Conservation (phyloP, 345 rosid genomes). For the Barbarea vulgaris region DNA sequence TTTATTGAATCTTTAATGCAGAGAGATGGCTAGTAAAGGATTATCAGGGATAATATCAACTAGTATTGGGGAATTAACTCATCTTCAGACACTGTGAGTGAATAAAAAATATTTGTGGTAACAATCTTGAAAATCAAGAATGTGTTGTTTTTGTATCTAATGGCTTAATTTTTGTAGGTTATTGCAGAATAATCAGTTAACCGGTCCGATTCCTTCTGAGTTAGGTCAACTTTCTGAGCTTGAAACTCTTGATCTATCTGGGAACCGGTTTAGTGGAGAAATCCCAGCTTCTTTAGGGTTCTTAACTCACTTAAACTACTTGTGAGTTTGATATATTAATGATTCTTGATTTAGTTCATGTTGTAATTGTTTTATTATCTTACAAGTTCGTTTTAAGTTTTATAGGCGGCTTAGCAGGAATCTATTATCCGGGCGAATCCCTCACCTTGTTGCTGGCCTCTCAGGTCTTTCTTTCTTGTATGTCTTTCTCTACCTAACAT, state of each 20-base stretch:
- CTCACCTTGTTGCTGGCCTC: constrained; percentile 72
- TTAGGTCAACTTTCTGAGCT: constrained; percentile 72
- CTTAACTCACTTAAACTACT: constrained; percentile 70
- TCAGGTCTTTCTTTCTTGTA: constrained; percentile 90
- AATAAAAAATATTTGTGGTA: background rate
- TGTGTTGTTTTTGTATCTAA: constrained; percentile 2
- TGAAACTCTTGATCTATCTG: constrained; percentile 85
- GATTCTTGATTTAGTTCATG: background rate
- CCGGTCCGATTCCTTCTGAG: constrained; percentile 71
- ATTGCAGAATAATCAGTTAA: constrained; percentile 66
- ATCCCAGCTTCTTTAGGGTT: constrained; percentile 86
- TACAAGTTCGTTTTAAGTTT: constrained; percentile 27
- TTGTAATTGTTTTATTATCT: constrained; percentile 18
- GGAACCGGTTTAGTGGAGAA: constrained; percentile 70
- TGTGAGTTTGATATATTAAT: constrained; percentile 59
- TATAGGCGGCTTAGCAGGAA: constrained; percentile 80
- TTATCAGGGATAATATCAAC: constrained; percentile 76
- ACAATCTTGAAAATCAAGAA: background rate
- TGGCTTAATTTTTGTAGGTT: constrained; percentile 46
- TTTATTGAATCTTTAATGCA: constrained; percentile 27
- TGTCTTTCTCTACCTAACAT: constrained; percentile 35
- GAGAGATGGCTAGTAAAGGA: constrained; percentile 83
- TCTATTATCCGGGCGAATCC: constrained; percentile 80
- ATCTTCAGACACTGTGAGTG: constrained; percentile 71
- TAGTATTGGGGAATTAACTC: constrained; percentile 74